These are phyloP conservation scores for Xylaria sp. DNA, from an alignment of 495 filamentous ascomycete species.

Conservation along the genomic window DNA sequence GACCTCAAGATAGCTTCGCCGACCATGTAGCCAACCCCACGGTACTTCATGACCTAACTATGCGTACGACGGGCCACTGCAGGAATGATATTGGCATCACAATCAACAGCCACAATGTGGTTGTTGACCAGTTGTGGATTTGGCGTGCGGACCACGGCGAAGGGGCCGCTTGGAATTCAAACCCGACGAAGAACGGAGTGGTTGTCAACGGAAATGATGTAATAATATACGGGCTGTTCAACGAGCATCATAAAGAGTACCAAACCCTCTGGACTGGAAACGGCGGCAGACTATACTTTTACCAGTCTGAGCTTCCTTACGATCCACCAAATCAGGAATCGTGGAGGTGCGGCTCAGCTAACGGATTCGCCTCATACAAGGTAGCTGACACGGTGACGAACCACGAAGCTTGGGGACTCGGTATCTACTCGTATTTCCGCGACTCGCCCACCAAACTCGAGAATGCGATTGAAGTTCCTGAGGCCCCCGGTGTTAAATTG, in stretches of 20 bases:
- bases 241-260: conserved; percentile 42
- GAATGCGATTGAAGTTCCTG: conserved; percentile 41
- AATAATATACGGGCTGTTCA: conserved; percentile 43
- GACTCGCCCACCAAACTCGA: conserved; percentile 43
- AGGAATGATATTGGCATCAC: conserved; percentile 40
- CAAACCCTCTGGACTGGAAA: conserved; percentile 46
- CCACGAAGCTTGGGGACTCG: conserved; percentile 42
- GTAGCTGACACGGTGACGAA: conserved; percentile 37
- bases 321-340: conserved; percentile 40
- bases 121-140: conserved; percentile 43
- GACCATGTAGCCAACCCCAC: conserved; percentile 38
- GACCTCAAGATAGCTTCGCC: conserved; percentile 31
- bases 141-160: conserved; percentile 44
- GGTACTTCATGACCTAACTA: conserved; percentile 41
- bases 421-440: conserved; percentile 44
- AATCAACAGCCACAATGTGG: conserved; percentile 40
- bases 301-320: conserved; percentile 44
- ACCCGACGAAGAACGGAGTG: conserved; percentile 40
- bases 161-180: conserved; percentile 37
- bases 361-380: conserved; percentile 44
- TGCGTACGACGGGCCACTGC: conserved; percentile 38
- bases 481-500: conserved; percentile 33
- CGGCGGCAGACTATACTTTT: conserved; percentile 41
- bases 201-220: conserved; percentile 43
- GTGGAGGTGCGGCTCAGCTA: conserved; percentile 37